A percentile compares a stretch with the other conserved stretches of the same genome.
phyloP scores from a whole-genome alignment of 768 basidiomycete species.

The Lepiota venenata region DNA sequence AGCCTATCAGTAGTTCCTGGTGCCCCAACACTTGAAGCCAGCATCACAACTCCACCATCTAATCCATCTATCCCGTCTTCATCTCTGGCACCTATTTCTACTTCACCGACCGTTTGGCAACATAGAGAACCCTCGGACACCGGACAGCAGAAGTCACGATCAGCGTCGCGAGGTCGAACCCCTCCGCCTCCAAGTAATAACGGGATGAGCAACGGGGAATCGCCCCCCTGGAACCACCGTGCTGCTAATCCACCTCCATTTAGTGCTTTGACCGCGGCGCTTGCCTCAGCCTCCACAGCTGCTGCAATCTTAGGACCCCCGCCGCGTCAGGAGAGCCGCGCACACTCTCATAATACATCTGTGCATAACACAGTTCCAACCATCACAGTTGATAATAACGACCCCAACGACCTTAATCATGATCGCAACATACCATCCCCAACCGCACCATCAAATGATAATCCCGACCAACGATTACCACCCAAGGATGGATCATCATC shows the following conservation, averaged over 20 bases:
- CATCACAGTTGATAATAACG: neutral
- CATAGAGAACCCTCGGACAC: constrained; percentile 19
- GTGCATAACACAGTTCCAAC: constrained; percentile 1
- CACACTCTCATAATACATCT: constrained; percentile 3
- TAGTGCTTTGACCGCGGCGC: constrained; percentile 41
- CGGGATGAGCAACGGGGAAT: constrained; percentile 25
- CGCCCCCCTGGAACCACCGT: constrained; percentile 30
- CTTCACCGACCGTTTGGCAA: constrained; percentile 16
- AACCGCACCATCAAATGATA: constrained; percentile 1
- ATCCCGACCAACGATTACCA: neutral
- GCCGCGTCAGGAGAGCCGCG: constrained; percentile 9
- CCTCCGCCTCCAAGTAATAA: constrained; percentile 25
- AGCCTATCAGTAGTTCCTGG: constrained; percentile 25
- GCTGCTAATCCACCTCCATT: constrained; percentile 38
- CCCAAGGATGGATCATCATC: constrained; percentile 7
- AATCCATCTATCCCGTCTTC: constrained; percentile 27
- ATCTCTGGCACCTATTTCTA: constrained; percentile 19
- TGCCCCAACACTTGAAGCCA: constrained; percentile 29
- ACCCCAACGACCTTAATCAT: neutral
- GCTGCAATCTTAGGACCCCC: constrained; percentile 33
- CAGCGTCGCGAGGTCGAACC: constrained; percentile 35
- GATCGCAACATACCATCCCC: neutral
- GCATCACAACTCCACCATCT: constrained; percentile 20
- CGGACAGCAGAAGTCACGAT: constrained; percentile 26
- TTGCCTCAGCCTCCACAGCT: constrained; percentile 44